Conservation (phyloP, 305 asterid genomes). For the Stenogyne calaminthoides region DNA sequence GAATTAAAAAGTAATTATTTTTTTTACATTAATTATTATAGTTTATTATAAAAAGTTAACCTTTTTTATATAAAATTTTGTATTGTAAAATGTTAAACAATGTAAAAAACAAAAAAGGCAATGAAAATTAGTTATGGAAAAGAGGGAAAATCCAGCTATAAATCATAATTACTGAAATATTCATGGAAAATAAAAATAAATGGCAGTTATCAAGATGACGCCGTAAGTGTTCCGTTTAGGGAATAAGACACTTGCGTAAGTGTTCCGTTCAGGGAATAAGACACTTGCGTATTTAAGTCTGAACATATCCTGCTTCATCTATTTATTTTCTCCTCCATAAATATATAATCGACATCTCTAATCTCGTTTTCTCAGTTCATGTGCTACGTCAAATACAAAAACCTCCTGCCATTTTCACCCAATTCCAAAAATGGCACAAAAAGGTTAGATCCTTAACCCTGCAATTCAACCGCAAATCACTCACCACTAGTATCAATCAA, state of each 20-base stretch:
- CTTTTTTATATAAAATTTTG: too few species aligned
- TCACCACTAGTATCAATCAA: background rate
- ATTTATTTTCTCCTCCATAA: constrained; percentile 1
- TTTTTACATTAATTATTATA: too few species aligned
- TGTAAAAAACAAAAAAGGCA: too few species aligned
- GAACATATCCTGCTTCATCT: background rate
- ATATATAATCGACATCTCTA: background rate
- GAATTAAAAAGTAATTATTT: too few species aligned
- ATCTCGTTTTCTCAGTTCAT: background rate
- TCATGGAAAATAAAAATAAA: background rate
- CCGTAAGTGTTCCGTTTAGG: constrained; percentile 11
- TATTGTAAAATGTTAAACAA: too few species aligned
- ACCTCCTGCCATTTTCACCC: constrained; percentile 33
- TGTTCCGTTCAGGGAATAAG: constrained; percentile 13
- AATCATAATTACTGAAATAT: too few species aligned
- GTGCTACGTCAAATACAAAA: constrained; percentile 21
- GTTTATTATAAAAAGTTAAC: too few species aligned
- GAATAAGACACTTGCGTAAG: constrained; percentile 8
- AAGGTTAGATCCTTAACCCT: constrained; percentile 35
- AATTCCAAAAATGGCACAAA: constrained; percentile 48
- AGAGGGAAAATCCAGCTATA: background rate
- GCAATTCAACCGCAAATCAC: constrained; percentile 9
- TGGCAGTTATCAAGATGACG: background rate
- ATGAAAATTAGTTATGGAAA: too few species aligned
- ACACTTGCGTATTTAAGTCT: background rate